Conservation (phyloP, 345 rosid genomes). For the Fremontodendron californicum region DNA sequence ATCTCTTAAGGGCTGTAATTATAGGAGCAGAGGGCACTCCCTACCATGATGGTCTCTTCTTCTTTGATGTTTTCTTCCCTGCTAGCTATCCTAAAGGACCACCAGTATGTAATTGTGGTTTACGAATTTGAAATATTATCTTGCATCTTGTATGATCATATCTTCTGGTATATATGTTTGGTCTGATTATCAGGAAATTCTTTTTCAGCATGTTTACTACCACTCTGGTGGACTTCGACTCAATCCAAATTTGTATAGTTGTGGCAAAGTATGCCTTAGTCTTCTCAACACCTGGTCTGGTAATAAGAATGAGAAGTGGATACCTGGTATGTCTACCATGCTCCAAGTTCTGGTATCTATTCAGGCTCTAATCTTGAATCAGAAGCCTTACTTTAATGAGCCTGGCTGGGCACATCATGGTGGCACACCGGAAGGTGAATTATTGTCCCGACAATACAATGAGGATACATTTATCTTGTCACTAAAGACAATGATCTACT, state of each 20-base stretch:
- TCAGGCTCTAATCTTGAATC: slow-evolving; percentile 85
- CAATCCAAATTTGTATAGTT: slow-evolving; percentile 70
- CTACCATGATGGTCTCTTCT: slow-evolving; percentile 91
- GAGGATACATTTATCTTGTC: slow-evolving; percentile 61
- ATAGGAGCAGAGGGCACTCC: slow-evolving; percentile 95
- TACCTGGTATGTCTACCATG: slow-evolving; percentile 68
- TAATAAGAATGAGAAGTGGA: slow-evolving; percentile 72
- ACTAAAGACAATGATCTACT: slow-evolving; percentile 64
- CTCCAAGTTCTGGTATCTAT: slow-evolving; percentile 92
- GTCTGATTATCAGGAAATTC: slow-evolving; percentile 14
- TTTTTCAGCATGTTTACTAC: slow-evolving; percentile 61
- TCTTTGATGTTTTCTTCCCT: slow-evolving; percentile 87
- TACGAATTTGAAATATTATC: not conserved
- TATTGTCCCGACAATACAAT: slow-evolving; percentile 47
- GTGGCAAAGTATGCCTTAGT: slow-evolving; percentile 91
- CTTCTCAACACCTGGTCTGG: slow-evolving; percentile 95
- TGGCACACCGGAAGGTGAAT: slow-evolving; percentile 54
- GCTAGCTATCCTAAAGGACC: slow-evolving; percentile 63
- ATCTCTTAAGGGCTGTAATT: slow-evolving; percentile 86
- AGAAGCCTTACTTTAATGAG: slow-evolving; percentile 83
- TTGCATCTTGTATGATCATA: not conserved
- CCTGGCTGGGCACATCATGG: slow-evolving; percentile 53
- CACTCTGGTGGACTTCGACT: slow-evolving; percentile 81
- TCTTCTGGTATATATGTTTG: slow-evolving; percentile 1
- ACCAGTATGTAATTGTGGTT: slow-evolving; percentile 49